Conservation (phyloP, 257 asterid genomes). For the Verbascum thapsus region DNA sequence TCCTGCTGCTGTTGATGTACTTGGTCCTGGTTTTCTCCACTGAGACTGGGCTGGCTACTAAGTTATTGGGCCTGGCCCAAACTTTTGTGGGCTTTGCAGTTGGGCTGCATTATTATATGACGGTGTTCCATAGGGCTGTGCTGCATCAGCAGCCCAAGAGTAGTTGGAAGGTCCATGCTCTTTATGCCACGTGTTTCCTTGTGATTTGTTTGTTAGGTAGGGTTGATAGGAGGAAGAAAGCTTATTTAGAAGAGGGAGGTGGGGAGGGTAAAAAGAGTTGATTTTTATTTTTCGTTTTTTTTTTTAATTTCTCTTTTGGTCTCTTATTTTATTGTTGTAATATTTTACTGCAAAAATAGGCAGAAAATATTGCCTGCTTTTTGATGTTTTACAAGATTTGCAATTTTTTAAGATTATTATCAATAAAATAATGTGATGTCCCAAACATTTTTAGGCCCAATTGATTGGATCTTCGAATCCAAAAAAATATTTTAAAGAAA, state of each 20-base stretch:
- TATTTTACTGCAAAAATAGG: constrained; percentile 29
- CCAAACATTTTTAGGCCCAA: too few relatives aligned
- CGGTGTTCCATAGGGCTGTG: constrained; percentile 83
- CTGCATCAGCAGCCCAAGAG: constrained; percentile 82
- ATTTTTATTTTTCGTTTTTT: neutral
- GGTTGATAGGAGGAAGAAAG: constrained; percentile 75
- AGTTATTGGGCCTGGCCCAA: constrained; percentile 75
- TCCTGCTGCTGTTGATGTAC: constrained; percentile 84
- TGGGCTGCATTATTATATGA: constrained; percentile 88
- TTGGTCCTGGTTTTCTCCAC: constrained; percentile 76
- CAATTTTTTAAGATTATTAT: constrained; percentile 29
- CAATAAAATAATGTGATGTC: constrained; percentile 27
- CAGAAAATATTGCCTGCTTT: constrained; percentile 19
- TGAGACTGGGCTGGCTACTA: constrained; percentile 54
- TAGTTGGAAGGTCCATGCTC: constrained; percentile 72
- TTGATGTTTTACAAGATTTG: constrained; percentile 19
- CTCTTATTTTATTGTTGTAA: neutral
- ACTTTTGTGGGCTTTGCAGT: constrained; percentile 86
- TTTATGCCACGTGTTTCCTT: constrained; percentile 86
- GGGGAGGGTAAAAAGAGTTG: constrained; percentile 79
- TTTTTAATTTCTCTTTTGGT: neutral
- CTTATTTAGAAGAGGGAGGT: constrained; percentile 68
- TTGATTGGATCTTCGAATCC: too few relatives aligned
- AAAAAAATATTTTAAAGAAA: too few relatives aligned
- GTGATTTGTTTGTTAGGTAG: constrained; percentile 61